Evolutionary conservation across 2,329 filamentous ascomycete species (phyloP).

Genomic region (Aspergillus clavatus): DNA sequence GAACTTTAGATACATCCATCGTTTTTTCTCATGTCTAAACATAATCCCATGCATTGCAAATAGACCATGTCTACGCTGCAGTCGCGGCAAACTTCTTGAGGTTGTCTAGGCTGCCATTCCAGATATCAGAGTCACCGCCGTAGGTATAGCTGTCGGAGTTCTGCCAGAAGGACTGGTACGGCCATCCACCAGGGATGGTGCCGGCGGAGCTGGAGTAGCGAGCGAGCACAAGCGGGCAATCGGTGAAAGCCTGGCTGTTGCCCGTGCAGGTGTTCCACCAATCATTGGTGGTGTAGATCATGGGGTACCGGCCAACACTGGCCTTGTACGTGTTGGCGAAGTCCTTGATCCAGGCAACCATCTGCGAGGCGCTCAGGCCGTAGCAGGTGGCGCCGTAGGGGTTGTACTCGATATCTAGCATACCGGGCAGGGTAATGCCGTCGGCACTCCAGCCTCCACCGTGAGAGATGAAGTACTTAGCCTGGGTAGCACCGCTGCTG

Average conservation of each 20-base stretch:
- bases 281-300: slow-evolving; percentile 51
- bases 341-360: slow-evolving; percentile 51
- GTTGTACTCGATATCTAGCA: slow-evolving; percentile 52
- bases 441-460: slow-evolving; percentile 53
- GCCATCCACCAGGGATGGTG: slow-evolving; percentile 49
- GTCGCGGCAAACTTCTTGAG: slow-evolving; percentile 33
- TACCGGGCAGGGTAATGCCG: slow-evolving; percentile 53
- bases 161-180: slow-evolving; percentile 54
- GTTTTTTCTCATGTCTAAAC: no score
- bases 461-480: slow-evolving; percentile 49
- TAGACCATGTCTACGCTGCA: no score
- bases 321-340: slow-evolving; percentile 50
- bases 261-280: slow-evolving; percentile 55
- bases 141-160: slow-evolving; percentile 46
- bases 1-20: no score
- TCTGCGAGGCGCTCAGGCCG: slow-evolving; percentile 43
- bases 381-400: slow-evolving; percentile 41
- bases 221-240: slow-evolving; percentile 48
- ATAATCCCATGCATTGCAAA: no score
- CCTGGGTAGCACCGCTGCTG: slow-evolving; percentile 46
- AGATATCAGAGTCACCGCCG: slow-evolving; percentile 51
- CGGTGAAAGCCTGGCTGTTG: slow-evolving; percentile 44
- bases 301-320: slow-evolving; percentile 46
- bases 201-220: slow-evolving; percentile 42
- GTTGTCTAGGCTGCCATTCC: slow-evolving; percentile 43